Base-by-base conservation (phyloP, 2,329 filamentous ascomycete genomes). In the Cordyceps cicadae region DNA sequence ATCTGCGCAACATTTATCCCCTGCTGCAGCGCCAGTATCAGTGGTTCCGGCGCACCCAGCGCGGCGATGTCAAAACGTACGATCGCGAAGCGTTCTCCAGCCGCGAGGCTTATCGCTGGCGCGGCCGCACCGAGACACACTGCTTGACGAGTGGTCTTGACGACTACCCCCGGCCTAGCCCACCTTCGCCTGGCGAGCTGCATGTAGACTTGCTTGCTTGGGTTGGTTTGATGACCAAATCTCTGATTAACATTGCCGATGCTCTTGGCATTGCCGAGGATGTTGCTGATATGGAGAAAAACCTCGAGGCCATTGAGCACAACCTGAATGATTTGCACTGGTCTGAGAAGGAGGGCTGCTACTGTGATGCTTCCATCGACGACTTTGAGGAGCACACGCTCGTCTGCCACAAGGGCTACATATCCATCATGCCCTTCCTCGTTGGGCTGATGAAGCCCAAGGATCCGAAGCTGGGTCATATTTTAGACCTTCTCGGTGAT, bases 291-390 rank as follows among this genome's bases (percentile, higher is more conserved):
- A 90, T 93, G 67, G 79, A 78, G 50, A 85, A 83, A 63, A 88
- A 88, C 60, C 83, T 91, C 61, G 83, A 84, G 37, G 92, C 88
- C 15, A 95, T 99, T 63, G 78, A 86, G 61, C 85, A 82, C 68
- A 99, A 99, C 73, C 85, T 97, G 52, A 88, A 94, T 67, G 92
- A 96, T 70, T 81, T 99, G 45, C 94, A 99, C 76, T 99, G 94
- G 94, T 89, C 87, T 19, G 83, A 90, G 60, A 81, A 87, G 67
- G 82, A 87, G 3, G 86, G 90, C 61, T 89, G 88, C 64, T 99
- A 92, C 77, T 99, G 94, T 72, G 94, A 99, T 72, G 91, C 92
- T 1, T 97, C 91, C 0, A 89, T 99, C 63, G 93, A 99, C 68
- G 92, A 92, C 63, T 99, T 90, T 70, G 94, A 99, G 73, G 94